phyloP scores from a whole-genome alignment of 768 basidiomycete genomes.

The Hirschioporus abietinus region DNA sequence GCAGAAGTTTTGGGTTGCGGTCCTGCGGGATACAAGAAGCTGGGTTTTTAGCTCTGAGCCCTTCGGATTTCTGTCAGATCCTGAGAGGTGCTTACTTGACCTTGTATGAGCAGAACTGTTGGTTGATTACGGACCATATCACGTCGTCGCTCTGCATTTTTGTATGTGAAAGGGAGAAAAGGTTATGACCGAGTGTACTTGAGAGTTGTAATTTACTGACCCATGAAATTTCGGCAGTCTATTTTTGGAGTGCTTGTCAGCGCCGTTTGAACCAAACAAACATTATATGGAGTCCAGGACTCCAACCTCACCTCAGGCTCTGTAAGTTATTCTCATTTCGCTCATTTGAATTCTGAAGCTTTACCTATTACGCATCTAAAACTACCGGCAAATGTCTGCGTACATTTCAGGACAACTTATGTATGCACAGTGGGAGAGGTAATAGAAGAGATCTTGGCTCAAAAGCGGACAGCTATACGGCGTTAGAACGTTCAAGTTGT shows the following conservation, averaged over 20 bases:
- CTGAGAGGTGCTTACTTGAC: slow-evolving; percentile 71
- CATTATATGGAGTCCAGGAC: no score
- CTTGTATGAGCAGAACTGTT: slow-evolving; percentile 98
- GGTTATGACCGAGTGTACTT: background rate
- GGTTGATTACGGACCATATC: slow-evolving; percentile 94
- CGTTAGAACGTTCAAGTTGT: no score
- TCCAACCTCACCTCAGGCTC: no score
- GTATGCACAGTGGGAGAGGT: no score
- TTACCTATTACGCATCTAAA: no score
- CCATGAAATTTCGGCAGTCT: background rate
- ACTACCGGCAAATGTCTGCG: no score
- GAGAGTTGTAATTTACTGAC: background rate
- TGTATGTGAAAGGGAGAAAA: background rate
- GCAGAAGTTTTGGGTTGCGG: slow-evolving; percentile 95
- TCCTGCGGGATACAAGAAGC: slow-evolving; percentile 43
- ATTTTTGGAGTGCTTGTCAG: background rate
- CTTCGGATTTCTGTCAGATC: slow-evolving; percentile 1
- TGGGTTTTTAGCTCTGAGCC: slow-evolving; percentile 13
- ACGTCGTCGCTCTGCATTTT: slow-evolving; percentile 94
- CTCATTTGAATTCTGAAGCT: no score
- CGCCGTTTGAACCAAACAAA: background rate
- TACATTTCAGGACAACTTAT: no score
- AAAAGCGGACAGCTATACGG: no score
- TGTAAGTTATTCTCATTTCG: no score
- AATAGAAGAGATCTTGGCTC: no score